Base-by-base conservation (phyloP, 306 rosid species). In the Elaeagnus macrophylla region DNA sequence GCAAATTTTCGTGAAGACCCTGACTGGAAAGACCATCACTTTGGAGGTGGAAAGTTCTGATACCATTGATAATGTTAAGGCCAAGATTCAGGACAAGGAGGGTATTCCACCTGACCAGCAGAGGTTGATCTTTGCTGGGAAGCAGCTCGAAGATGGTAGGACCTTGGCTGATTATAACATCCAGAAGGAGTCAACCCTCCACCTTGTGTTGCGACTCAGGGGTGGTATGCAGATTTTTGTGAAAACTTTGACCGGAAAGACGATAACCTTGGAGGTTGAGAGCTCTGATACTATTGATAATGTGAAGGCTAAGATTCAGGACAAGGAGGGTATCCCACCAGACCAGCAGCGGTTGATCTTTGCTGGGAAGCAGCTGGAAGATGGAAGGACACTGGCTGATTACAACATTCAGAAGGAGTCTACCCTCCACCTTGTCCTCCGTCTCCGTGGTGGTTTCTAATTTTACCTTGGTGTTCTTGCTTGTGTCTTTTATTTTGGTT, bases 91-190 rank as follows among this genome's bases (percentile, higher is more conserved):
- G 14, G 91, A 83, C 17, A 83, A 83, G 73, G 91, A 83, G 8
- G 91, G 91, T 0, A 83, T 83, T 0, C 91, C 91, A 0, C 91
- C 91, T 0, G 91, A 83, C 62, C 91, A 83, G 66, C 91, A 83
- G 75, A 65, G 91, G 60, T 7, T 83, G 16, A 83, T 83, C n/a
- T 83, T 83, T 2, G 91, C 91, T 0, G 91, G 91, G 0, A 83
- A 83, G 65, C 91, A 83, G 67, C 64, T 83, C 0, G 91, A 83
- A 38, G 91, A 83, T 13, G 91, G 91, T 0, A 44, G 91, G 0
- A 83, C 91, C 9, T 13, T 83, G 0, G 86, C 91, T 0, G 91
- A 83, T 3, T 83, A 83, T 13, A 83, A 83, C 66, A 83, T 83
- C n/a, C 91, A 83, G 70, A 83, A 83, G 74, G 91, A 83, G 37